phyloP scores from a whole-genome alignment of 1,139 yeast species.

The Suhomyces atakaporum region DNA sequence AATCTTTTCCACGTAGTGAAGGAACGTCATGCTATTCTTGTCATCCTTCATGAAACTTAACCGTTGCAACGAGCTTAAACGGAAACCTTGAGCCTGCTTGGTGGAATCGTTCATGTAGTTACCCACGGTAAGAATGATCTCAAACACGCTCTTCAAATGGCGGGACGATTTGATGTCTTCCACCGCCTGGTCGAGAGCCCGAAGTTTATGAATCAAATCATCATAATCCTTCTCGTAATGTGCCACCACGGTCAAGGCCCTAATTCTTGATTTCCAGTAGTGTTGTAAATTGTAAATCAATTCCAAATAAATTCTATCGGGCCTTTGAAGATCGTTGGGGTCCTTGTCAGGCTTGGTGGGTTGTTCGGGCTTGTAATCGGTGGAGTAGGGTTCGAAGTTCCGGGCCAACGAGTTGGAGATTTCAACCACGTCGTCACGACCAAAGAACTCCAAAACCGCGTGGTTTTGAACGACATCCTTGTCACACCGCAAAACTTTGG shows the following conservation, averaged over 20 bases:
- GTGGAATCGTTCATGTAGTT: constrained; percentile 81
- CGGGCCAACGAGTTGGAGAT: constrained; percentile 63
- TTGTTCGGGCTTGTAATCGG: constrained; percentile 43
- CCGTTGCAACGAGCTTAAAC: constrained; percentile 71
- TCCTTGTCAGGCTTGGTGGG: constrained; percentile 66
- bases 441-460: constrained; percentile 72
- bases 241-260: constrained; percentile 64
- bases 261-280: constrained; percentile 78
- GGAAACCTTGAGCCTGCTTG: constrained; percentile 81
- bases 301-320: constrained; percentile 74
- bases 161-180: constrained; percentile 59
- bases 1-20: constrained; percentile 77
- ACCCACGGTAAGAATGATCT: constrained; percentile 78
- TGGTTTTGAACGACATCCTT: constrained; percentile 52
- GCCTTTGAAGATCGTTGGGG: constrained; percentile 70
- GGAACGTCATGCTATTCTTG: constrained; percentile 73
- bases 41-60: constrained; percentile 77
- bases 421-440: constrained; percentile 67
- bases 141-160: constrained; percentile 65
- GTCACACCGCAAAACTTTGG: constrained; percentile 64
- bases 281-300: constrained; percentile 73
- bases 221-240: constrained; percentile 69
- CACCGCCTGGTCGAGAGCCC: constrained; percentile 65
- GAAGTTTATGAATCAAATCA: constrained; percentile 61
- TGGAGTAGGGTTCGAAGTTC: constrained; percentile 67